These are phyloP conservation scores for Carex parvula DNA, from an alignment of 176 grass and related monocot genomes.

Conservation along the genomic window DNA sequence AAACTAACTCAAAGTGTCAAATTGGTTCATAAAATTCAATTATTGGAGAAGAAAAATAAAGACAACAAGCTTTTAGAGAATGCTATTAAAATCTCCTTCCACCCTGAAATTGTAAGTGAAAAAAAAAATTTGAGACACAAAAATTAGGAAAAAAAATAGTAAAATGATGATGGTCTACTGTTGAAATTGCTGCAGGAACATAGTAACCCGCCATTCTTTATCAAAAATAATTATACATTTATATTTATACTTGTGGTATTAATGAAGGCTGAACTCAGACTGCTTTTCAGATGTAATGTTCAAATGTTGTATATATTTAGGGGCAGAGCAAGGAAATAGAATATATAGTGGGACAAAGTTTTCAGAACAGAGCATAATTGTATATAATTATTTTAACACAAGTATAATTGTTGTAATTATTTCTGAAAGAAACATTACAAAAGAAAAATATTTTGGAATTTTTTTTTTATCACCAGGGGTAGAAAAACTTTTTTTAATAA, in stretches of 20 bases:
- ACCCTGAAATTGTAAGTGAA: conserved; percentile 28
- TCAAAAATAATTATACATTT: background rate
- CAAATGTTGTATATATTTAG: background rate
- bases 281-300: background rate
- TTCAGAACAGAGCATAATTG: no score
- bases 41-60: background rate
- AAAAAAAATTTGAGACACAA: background rate
- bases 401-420: no score
- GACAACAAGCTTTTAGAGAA: background rate
- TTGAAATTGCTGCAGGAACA: background rate
- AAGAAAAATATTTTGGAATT: no score
- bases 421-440: no score
- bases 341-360: no score
- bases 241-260: background rate
- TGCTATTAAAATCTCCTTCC: no score
- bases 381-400: no score
- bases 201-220: background rate
- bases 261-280: background rate
- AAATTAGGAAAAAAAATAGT: background rate
- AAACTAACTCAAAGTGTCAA: background rate
- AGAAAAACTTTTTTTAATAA: no score
- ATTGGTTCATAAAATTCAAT: background rate
- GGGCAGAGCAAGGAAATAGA: no score
- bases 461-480: no score
- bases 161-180: background rate